These are phyloP conservation scores for Fusarium coicis DNA, from an alignment of 2,329 filamentous ascomycete genomes.

Conservation along the genomic window DNA sequence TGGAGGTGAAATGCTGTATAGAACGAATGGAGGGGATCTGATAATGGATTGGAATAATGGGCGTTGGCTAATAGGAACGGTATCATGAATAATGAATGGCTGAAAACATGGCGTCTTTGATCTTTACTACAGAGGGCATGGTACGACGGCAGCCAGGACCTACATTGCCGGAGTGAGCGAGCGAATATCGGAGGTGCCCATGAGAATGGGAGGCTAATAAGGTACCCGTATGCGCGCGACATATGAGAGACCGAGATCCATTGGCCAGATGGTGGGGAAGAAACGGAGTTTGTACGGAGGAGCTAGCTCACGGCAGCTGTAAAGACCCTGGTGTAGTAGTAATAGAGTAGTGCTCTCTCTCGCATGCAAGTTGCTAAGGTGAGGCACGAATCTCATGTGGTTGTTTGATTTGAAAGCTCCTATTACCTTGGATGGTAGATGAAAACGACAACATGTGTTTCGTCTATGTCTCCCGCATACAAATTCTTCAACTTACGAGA, in stretches of 20 bases:
- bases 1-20: conserved; percentile 20
- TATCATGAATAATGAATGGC: conserved; percentile 31
- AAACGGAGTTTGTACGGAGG: conserved; percentile 16
- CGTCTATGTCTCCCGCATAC: not conserved
- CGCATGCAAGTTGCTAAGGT: not conserved
- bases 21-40: conserved; percentile 37
- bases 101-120: conserved; percentile 19
- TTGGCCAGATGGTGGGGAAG: conserved; percentile 20
- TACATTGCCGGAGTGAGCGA: conserved; percentile 21
- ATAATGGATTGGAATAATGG: conserved; percentile 36
- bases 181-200: conserved; percentile 33
- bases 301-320: not conserved
- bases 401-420: not conserved
- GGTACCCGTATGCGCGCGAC: conserved; percentile 24
- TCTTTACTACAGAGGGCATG: conserved; percentile 30
- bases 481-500: not conserved
- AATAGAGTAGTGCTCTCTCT: not conserved
- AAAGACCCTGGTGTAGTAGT: conserved; percentile 18
- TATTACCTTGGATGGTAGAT: not conserved
- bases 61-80: conserved; percentile 39
- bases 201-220: conserved; percentile 22
- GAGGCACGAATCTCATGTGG: not conserved
- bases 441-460: not conserved
- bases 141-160: conserved; percentile 22
- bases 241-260: conserved; percentile 8